Conservation (phyloP, 2,329 filamentous ascomycete genomes). For the Penicillium sp. region DNA sequence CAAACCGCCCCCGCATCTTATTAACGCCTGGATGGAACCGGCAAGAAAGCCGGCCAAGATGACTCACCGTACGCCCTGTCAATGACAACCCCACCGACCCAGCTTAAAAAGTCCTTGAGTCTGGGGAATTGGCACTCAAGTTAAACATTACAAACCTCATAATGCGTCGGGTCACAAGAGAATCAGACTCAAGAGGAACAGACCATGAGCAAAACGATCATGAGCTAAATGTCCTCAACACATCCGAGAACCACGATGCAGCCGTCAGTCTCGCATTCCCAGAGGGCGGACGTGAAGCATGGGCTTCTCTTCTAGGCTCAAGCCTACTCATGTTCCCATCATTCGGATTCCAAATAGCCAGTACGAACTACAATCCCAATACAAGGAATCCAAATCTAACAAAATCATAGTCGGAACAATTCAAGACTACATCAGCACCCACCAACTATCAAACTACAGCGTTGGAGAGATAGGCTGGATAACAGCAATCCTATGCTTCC, state of each 20-base stretch:
- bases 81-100: conserved; percentile 1
- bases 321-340: conserved; percentile 40
- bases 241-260: conserved; percentile 8
- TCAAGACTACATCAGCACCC: conserved; percentile 48
- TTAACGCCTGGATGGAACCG: neutral
- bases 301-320: conserved; percentile 36
- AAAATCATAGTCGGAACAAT: conserved; percentile 45
- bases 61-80: conserved; percentile 6
- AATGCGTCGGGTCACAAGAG: conserved; percentile 4
- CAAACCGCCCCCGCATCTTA: neutral
- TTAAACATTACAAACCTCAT: neutral
- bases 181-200: neutral
- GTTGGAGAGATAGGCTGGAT: conserved; percentile 54
- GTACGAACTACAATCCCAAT: conserved; percentile 12
- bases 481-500: conserved; percentile 48
- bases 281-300: conserved; percentile 35
- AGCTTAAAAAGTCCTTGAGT: neutral
- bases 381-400: neutral
- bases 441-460: conserved; percentile 47
- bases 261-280: conserved; percentile 24
- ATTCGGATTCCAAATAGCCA: conserved; percentile 49
- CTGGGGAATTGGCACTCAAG: neutral
- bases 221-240: conserved; percentile 7
- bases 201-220: neutral
- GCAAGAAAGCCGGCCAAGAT: neutral